Base-by-base conservation (phyloP, 495 filamentous ascomycete genomes). In the Neurospora intermedia region DNA sequence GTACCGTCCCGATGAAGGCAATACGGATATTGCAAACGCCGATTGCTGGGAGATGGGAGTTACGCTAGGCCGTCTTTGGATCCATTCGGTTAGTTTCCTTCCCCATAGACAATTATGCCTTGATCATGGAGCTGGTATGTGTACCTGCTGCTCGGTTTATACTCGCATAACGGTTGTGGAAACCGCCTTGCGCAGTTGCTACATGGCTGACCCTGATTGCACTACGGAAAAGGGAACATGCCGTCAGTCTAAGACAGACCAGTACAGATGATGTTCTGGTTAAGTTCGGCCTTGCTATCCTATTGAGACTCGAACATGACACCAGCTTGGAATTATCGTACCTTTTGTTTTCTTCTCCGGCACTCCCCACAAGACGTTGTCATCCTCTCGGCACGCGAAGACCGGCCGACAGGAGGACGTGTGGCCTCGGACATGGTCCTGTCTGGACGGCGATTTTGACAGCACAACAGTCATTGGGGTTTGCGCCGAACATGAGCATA, bases 341-440 rank as follows among this genome's bases (percentile, higher is more conserved):
- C 82, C 80, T 80, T 82, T 70, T 83, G 82, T 70, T 83, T 83
- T 74, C 82, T 75, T 69, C 82, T 72, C 69, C 82, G 77, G 59
- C 82, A 83, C 74, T 83, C 82, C 2, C 75, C 74, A 73, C 82
- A 83, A 35, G 80, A 82, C n/a, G 81, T 82, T 23, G 81, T 82
- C 35, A 73, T 80, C 70, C 81, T 76, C 75, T 82, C 81, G 23
- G 78, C 78, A 72, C 80, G 81, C 69, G 74, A 71, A 16, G 74
- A 73, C 41, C 81, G 78, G 40, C 41, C 48, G 70, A 72, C 73
- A 43, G 59, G 71, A 70, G 48, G 23, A n/a, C 42, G 78, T 80
- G 80, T 76, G 59, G 75, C 73, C 72, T 82, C 80, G 78, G 81
- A 79, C 79, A 81, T 82, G 23, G 70, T 70, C 72, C 72, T 35